Conservation (phyloP, 495 filamentous ascomycete genomes). For the Chaetomium tenue region DNA sequence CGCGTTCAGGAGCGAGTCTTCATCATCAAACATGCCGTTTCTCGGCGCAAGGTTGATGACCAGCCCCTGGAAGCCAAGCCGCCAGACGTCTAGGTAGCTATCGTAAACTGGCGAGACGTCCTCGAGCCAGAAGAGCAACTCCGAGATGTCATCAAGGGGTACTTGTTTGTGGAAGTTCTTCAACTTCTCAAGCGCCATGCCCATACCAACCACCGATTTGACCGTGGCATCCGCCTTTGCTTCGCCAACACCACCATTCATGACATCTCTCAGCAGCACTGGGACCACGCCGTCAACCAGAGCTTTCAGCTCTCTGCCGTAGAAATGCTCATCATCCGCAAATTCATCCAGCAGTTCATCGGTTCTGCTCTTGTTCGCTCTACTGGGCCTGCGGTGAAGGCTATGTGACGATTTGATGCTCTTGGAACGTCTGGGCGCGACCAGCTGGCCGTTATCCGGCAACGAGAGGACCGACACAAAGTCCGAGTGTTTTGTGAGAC, state of each 20-base stretch:
- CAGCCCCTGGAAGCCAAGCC: constrained; percentile 91
- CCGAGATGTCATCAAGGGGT: constrained; percentile 64
- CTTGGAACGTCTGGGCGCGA: constrained; percentile 43
- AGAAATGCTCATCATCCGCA: constrained; percentile 79
- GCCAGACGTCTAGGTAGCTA: constrained; percentile 87
- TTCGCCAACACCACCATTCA: constrained; percentile 61
- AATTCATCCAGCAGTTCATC: constrained; percentile 78
- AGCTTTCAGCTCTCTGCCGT: constrained; percentile 88
- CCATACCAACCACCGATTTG: constrained; percentile 93
- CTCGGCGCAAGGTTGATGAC: constrained; percentile 87
- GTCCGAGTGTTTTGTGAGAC: constrained; percentile 88
- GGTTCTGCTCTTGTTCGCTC: constrained; percentile 63
- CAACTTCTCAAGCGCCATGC: constrained; percentile 79
- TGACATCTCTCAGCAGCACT: constrained; percentile 79
- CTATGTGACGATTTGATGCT: constrained; percentile 70
- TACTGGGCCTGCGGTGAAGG: constrained; percentile 66
- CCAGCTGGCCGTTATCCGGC: constrained; percentile 57
- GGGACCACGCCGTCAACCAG: constrained; percentile 95
- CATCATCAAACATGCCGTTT: constrained; percentile 47
- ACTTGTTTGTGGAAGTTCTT: constrained; percentile 76
- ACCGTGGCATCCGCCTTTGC: constrained; percentile 54
- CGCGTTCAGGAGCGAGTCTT: constrained; percentile 62
- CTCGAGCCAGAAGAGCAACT: constrained; percentile 76
- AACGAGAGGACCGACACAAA: constrained; percentile 87
- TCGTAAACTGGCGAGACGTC: constrained; percentile 73